Base-by-base conservation (phyloP, 2,329 filamentous ascomycete species). In the Trichoderma semiorbis region DNA sequence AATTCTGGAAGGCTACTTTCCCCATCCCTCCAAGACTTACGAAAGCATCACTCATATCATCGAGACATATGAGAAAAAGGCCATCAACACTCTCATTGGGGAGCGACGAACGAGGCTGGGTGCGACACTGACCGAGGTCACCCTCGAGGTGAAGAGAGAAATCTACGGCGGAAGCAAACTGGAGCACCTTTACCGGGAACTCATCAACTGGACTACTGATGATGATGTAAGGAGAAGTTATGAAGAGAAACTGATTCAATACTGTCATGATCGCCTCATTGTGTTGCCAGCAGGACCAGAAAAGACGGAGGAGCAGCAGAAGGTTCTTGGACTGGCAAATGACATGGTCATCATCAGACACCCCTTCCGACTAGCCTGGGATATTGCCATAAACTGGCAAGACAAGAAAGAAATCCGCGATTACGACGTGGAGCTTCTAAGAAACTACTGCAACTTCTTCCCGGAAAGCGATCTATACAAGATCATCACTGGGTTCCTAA, bases 291-390 rank as follows among this genome's bases (percentile, higher is more conserved):
- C 85, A 1, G 89, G 91, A 4, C 80, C 83, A 3, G 84, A 90
- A 72, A 98, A 98, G 81, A 78, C 83, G 1, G 81, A 85, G 21
- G 94, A 97, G 80, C 88, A 93, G 30, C 84, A 89, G 43, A 90
- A 92, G 74, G 91, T 97, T 0, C 82, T 92, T 77, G 91, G 92
- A 72, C 84, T 96, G 67, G 94, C 95, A 0, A 90, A 91, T 74
- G 96, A 95, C 73, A 97, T 99, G 93, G 95, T 99, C 73, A 93
- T 97, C 72, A 96, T 99, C 79, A 95, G 95, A 76, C 94, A 98
- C 76, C 93, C 94, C 0, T 97, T 92, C 81, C 89, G 91, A 74
- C 86, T 97, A 18, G 96, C 96, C 0, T 99, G 97, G 97, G 92
- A 94, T 76, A 91, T 98, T 73, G 88, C 92, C 34, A 85, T 99